Evolutionary conservation across 345 rosid species (phyloP).

Genomic region (Luvunga scandens): DNA sequence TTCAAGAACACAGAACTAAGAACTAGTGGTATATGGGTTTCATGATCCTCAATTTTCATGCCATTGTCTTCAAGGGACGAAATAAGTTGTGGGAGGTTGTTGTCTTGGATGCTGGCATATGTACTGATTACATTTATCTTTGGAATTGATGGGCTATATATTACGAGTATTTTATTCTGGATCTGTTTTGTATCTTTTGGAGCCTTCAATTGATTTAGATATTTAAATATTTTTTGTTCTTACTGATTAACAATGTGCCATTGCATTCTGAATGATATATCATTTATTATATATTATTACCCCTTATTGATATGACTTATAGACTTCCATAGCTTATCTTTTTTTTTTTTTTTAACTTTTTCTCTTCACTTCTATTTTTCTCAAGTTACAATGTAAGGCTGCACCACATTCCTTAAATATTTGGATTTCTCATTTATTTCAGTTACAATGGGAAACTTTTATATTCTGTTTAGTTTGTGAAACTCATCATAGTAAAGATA

Average conservation of each 20-base stretch:
- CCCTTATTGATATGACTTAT: not conserved
- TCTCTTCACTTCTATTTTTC: not conserved
- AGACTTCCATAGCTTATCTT: not conserved
- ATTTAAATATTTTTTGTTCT: not conserved
- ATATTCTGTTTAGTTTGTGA: not conserved
- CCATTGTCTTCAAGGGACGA: conserved; percentile 35
- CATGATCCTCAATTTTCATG: conserved; percentile 34
- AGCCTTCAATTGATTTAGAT: conserved; percentile 1
- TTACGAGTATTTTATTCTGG: conserved; percentile 20
- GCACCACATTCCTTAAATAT: not conserved
- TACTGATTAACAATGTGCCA: not conserved
- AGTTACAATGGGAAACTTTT: not conserved
- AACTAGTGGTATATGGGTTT: conserved; percentile 23
- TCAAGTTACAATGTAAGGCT: not conserved
- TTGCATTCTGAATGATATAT: not conserved
- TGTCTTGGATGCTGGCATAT: conserved; percentile 36
- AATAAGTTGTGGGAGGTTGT: conserved; percentile 38
- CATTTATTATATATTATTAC: not conserved
- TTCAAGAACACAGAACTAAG: conserved; percentile 38
- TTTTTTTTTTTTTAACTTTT: not conserved
- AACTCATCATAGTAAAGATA: not conserved
- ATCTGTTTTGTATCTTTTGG: conserved; percentile 25
- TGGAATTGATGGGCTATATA: conserved; percentile 29
- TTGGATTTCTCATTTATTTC: not conserved
- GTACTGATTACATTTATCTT: conserved; percentile 43